phyloP scores from a whole-genome alignment of 306 rosid species.

The Alnus rubra region DNA sequence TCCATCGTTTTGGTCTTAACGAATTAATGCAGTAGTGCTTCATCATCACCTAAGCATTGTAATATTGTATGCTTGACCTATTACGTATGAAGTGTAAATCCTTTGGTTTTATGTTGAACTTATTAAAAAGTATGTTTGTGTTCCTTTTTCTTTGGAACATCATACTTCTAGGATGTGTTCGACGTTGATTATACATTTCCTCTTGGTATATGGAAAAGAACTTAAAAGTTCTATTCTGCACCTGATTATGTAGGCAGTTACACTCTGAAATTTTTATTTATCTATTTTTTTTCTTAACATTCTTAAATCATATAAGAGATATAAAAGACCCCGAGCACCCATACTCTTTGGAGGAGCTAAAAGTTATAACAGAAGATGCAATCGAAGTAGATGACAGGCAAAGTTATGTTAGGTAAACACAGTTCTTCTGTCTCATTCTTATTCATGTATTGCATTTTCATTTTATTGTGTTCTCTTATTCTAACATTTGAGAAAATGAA shows the following conservation, averaged over 20 bases:
- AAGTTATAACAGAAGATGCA: conserved; percentile 87
- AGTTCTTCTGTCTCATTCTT: neutral
- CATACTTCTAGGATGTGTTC: neutral
- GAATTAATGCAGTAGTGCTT: neutral
- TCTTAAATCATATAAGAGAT: conserved; percentile 84
- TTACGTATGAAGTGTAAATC: neutral
- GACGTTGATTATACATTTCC: neutral
- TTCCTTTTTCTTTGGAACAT: neutral
- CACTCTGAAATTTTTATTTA: neutral
- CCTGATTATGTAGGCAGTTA: neutral
- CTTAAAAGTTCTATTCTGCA: neutral
- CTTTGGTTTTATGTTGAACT: neutral
- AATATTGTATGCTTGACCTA: neutral
- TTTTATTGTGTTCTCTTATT: neutral
- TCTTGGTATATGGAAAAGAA: neutral
- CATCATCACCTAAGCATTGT: neutral
- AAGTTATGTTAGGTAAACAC: conserved; percentile 72
- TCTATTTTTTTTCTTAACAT: conserved; percentile 43
- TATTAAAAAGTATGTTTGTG: neutral
- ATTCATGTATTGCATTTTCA: neutral
- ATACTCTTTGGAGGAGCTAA: conserved; percentile 92
- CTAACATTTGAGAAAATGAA: no score
- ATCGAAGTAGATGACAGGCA: conserved; percentile 69
- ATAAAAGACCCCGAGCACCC: conserved; percentile 95
- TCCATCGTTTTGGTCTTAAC: neutral